Conservation (phyloP, 2,329 filamentous ascomycete species). For the Lachnellula subtilissima region DNA sequence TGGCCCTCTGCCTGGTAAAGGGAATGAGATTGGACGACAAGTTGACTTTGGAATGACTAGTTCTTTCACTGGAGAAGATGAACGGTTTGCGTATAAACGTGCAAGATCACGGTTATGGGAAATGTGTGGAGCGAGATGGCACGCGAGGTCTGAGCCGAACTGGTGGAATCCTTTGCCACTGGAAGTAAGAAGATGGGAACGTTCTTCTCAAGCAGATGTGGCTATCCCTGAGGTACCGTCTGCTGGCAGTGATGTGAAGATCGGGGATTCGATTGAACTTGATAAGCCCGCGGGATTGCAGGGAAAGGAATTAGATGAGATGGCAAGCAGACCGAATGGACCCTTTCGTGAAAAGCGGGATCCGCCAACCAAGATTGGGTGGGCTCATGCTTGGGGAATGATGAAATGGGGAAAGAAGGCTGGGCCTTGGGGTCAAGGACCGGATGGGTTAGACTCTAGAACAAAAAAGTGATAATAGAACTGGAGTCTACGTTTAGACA, state of each 20-base stretch:
- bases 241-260: conserved; percentile 32
- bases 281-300: conserved; percentile 41
- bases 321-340: conserved; percentile 18
- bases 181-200: conserved; percentile 65
- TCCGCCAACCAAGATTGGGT: conserved; percentile 46
- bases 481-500: background rate
- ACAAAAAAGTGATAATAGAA: conserved; percentile 20
- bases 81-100: conserved; percentile 75
- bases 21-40: conserved; percentile 35
- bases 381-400: conserved; percentile 50
- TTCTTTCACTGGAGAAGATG: conserved; percentile 74
- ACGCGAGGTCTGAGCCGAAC: conserved; percentile 51
- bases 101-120: conserved; percentile 77
- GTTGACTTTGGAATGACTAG: conserved; percentile 62
- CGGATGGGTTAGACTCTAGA: conserved; percentile 35
- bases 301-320: conserved; percentile 20
- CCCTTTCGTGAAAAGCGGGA: conserved; percentile 36
- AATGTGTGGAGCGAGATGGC: conserved; percentile 70
- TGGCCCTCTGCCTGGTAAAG: conserved; percentile 32
- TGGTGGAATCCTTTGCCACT: conserved; percentile 67
- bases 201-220: background rate
- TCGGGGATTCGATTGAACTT: conserved; percentile 39
- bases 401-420: conserved; percentile 48
- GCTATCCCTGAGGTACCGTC: background rate
- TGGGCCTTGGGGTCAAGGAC: conserved; percentile 45